phyloP scores from a whole-genome alignment of 345 rosid genomes.

The Murraya koenigii region DNA sequence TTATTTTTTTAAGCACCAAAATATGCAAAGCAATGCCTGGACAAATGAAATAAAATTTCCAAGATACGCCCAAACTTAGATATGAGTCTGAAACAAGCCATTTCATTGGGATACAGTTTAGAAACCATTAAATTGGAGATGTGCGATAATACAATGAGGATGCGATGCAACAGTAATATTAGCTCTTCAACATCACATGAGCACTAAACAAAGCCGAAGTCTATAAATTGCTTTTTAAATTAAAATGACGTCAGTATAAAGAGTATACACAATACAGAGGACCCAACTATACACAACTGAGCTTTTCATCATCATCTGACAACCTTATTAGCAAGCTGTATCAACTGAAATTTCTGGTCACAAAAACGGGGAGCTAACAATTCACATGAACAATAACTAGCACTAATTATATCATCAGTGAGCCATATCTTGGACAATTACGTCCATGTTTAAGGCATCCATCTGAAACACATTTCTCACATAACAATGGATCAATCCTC shows the following conservation, averaged over 20 bases:
- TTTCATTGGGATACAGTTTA: too few species aligned
- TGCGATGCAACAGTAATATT: neutral
- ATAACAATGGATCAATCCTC: neutral
- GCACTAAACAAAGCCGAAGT: neutral
- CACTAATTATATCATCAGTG: neutral
- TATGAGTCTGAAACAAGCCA: too few species aligned
- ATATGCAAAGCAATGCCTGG: too few species aligned
- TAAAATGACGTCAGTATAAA: neutral
- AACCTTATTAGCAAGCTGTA: conserved; percentile 3
- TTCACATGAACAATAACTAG: neutral
- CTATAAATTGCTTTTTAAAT: neutral
- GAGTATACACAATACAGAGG: conserved; percentile 4
- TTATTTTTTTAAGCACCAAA: too few species aligned
- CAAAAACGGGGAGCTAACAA: neutral
- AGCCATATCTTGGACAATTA: neutral
- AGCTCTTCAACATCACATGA: neutral
- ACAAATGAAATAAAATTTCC: too few species aligned
- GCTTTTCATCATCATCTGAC: conserved; percentile 6
- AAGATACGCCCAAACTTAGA: too few species aligned
- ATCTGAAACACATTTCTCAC: neutral
- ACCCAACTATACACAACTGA: neutral
- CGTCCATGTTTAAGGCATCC: neutral
- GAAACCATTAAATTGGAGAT: too few species aligned
- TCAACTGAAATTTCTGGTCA: neutral
- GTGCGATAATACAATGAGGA: too few species aligned